Percentiles rank a stretch among this genome's conserved stretches.
Evolutionary conservation across 306 rosid species (phyloP).

Genomic region (Sindora glabra): DNA sequence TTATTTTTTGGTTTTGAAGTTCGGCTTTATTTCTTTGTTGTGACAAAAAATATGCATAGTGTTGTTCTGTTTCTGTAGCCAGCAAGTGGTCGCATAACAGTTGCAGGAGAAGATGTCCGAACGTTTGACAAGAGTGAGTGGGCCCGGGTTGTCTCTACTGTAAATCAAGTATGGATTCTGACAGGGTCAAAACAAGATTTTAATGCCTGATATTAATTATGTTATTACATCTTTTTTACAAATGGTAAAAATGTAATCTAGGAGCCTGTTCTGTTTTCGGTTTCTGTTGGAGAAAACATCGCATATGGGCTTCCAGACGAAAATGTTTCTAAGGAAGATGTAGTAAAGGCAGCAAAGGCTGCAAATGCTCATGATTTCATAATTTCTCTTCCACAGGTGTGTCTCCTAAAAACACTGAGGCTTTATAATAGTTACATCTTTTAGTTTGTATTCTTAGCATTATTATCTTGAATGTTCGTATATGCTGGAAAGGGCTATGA

Average conservation of each 20-base stretch:
- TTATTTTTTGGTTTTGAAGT: not conserved
- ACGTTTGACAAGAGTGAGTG: constrained; percentile 94
- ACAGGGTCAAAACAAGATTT: not conserved
- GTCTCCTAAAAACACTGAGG: constrained; percentile 1
- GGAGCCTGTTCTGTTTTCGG: constrained; percentile 96
- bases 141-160: constrained; percentile 78
- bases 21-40: constrained; percentile 9
- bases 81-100: constrained; percentile 66
- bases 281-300: constrained; percentile 92
- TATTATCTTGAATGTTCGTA: not conserved
- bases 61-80: constrained; percentile 50
- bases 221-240: constrained; percentile 2
- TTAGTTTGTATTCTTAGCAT: not conserved
- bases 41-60: constrained; percentile 8
- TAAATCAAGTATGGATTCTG: constrained; percentile 61
- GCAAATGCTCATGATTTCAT: constrained; percentile 98
- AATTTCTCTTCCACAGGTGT: constrained; percentile 88
- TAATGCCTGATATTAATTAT: constrained; percentile 3
- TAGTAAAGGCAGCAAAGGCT: constrained; percentile 94
- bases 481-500: constrained; percentile 62
- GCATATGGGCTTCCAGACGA: constrained; percentile 98
- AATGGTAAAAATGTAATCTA: constrained; percentile 21
- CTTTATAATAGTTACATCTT: not conserved
- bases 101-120: constrained; percentile 82
- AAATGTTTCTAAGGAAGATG: constrained; percentile 72